These are phyloP conservation scores for Prinsepia uniflora DNA, from an alignment of 306 rosid genomes.

Conservation along the genomic window DNA sequence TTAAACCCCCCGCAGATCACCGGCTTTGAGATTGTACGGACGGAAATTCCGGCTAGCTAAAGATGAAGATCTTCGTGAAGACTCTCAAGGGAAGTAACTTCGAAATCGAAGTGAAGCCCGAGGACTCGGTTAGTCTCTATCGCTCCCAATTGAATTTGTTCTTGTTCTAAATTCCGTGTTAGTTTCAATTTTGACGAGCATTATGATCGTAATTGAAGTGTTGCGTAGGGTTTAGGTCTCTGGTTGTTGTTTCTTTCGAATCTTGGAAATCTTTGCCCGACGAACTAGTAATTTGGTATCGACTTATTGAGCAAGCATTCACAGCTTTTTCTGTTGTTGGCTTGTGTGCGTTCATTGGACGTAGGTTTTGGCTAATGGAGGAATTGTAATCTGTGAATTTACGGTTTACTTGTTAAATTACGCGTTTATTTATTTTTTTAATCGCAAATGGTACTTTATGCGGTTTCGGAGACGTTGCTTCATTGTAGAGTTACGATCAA, in stretches of 20 bases:
- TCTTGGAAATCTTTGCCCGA: no score
- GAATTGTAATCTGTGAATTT: slow-evolving; percentile 4
- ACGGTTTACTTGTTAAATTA: background rate
- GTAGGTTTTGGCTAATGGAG: background rate
- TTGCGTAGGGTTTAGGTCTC: slow-evolving; percentile 7
- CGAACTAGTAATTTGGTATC: slow-evolving; percentile 6
- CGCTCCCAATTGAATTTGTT: background rate
- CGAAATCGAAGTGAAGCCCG: slow-evolving; percentile 77
- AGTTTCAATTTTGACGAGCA: background rate
- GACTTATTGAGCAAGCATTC: background rate
- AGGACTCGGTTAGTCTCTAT: slow-evolving; percentile 49
- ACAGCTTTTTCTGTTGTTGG: background rate
- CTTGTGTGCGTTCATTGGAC: background rate
- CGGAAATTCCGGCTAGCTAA: slow-evolving; percentile 34
- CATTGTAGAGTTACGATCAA: background rate
- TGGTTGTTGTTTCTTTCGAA: background rate
- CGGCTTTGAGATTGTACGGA: slow-evolving; percentile 20
- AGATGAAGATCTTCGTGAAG: slow-evolving; percentile 87
- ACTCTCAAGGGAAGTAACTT: slow-evolving; percentile 89
- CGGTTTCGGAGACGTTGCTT: background rate
- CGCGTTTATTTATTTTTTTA: background rate
- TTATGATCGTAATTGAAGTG: slow-evolving; percentile 14
- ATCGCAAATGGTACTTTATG: background rate
- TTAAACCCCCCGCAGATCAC: slow-evolving; percentile 36
- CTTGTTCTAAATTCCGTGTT: background rate